phyloP scores from a whole-genome alignment of 2,329 filamentous ascomycete species.

The Xylaria sp. region DNA sequence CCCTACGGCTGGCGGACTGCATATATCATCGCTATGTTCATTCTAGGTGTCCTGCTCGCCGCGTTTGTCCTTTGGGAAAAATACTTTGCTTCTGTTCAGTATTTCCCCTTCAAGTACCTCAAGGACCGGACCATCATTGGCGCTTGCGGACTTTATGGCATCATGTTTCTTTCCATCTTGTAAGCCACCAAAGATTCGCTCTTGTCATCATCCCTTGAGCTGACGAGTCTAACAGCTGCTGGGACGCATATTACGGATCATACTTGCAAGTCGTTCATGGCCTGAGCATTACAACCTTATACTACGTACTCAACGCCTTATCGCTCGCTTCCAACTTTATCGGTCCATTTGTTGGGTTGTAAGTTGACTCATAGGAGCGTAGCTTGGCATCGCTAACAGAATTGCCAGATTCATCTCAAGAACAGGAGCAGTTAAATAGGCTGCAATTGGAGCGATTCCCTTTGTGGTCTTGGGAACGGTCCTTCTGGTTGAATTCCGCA shows the following conservation, averaged over 20 bases:
- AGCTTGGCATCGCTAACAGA: neutral
- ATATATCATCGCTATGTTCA: slow-evolving; percentile 23
- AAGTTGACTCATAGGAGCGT: neutral
- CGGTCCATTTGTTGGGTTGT: slow-evolving; percentile 19
- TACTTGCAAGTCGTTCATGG: slow-evolving; percentile 29
- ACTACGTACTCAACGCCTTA: slow-evolving; percentile 21
- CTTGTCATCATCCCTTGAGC: neutral
- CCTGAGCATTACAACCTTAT: slow-evolving; percentile 10
- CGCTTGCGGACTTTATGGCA: slow-evolving; percentile 19
- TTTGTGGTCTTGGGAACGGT: slow-evolving; percentile 17
- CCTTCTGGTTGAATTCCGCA: slow-evolving; percentile 17
- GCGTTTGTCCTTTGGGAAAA: slow-evolving; percentile 21
- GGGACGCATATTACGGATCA: slow-evolving; percentile 21
- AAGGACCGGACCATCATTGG: slow-evolving; percentile 20
- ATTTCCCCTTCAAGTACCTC: slow-evolving; percentile 24
- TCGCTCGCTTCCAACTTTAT: slow-evolving; percentile 19
- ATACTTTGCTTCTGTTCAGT: slow-evolving; percentile 23
- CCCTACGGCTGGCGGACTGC: slow-evolving; percentile 19
- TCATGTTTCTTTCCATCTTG: slow-evolving; percentile 26
- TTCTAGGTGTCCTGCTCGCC: slow-evolving; percentile 1
- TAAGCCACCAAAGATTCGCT: neutral
- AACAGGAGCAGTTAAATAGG: slow-evolving; percentile 22
- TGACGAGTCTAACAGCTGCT: slow-evolving; percentile 13
- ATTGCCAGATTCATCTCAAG: slow-evolving; percentile 6
- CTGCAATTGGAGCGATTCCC: slow-evolving; percentile 18